phyloP scores from a whole-genome alignment of 1,139 yeast genomes.

The Lodderomyces theae region DNA sequence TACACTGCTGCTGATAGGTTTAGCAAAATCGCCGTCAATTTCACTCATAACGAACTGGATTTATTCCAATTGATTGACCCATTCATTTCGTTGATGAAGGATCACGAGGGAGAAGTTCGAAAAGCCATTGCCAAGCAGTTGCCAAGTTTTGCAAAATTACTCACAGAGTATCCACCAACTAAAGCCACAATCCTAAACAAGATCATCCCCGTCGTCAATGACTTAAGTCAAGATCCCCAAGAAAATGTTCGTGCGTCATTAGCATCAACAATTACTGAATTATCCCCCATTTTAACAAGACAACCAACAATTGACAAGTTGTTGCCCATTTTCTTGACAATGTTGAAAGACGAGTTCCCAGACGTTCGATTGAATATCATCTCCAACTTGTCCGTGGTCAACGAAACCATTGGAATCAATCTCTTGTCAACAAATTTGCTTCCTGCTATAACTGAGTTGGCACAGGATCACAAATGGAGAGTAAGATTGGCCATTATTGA shows the following conservation, averaged over 20 bases:
- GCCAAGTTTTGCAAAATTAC: constrained; percentile 69
- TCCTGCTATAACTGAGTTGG: constrained; percentile 95
- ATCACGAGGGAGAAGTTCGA: constrained; percentile 94
- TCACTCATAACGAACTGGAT: constrained; percentile 53
- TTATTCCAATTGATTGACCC: constrained; percentile 60
- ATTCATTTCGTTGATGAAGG: constrained; percentile 77
- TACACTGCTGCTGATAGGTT: constrained; percentile 96
- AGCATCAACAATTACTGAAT: constrained; percentile 82
- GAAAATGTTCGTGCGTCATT: constrained; percentile 92
- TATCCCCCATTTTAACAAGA: constrained; percentile 84
- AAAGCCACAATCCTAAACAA: constrained; percentile 60
- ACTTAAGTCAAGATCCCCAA: constrained; percentile 83
- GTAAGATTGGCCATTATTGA: constrained; percentile 96
- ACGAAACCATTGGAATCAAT: constrained; percentile 91
- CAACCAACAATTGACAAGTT: constrained; percentile 79
- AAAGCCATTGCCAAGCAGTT: constrained; percentile 91
- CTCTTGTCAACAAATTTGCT: constrained; percentile 79
- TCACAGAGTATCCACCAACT: constrained; percentile 42
- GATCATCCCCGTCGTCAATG: constrained; percentile 80
- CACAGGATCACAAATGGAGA: constrained; percentile 97
- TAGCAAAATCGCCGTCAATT: constrained; percentile 66
- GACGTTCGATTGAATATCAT: constrained; percentile 95
- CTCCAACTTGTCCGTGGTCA: constrained; percentile 85
- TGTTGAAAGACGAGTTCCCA: constrained; percentile 96
- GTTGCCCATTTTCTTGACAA: constrained; percentile 83